These are phyloP conservation scores for Fusarium pilosicola DNA, from an alignment of 2,329 filamentous ascomycete species.

Conservation along the genomic window DNA sequence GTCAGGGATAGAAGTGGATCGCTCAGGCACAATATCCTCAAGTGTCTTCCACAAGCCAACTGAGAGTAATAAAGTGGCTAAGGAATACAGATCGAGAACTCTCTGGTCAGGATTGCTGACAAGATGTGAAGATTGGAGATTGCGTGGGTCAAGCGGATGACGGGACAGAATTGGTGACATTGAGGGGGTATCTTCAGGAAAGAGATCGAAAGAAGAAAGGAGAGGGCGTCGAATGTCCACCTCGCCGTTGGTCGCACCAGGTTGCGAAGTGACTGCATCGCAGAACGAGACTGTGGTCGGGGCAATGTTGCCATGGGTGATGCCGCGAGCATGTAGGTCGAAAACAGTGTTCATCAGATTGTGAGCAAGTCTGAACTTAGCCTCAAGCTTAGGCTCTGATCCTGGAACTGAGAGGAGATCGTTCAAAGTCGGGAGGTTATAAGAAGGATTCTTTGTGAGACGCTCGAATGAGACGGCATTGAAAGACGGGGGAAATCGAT, in stretches of 20 bases:
- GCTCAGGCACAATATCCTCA: constrained; percentile 59
- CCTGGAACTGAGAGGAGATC: constrained; percentile 63
- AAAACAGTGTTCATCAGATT: constrained; percentile 79
- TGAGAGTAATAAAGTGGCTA: constrained; percentile 78
- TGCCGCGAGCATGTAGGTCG: constrained; percentile 74
- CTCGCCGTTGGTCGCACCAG: constrained; percentile 55
- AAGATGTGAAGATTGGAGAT: constrained; percentile 59
- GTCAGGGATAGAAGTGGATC: constrained; percentile 64
- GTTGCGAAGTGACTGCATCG: constrained; percentile 55
- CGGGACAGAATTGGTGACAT: constrained; percentile 52
- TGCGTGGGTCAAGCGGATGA: constrained; percentile 72
- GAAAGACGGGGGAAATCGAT: constrained; percentile 75
- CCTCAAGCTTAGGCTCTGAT: constrained; percentile 75
- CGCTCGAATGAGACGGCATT: constrained; percentile 65
- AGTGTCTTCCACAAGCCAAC: constrained; percentile 80
- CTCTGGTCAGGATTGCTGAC: constrained; percentile 63
- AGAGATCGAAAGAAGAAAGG: constrained; percentile 79
- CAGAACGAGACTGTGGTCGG: constrained; percentile 76
- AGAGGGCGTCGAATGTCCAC: constrained; percentile 75
- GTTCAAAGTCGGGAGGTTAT: constrained; percentile 63
- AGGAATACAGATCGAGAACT: constrained; percentile 75
- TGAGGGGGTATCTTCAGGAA: constrained; percentile 52
- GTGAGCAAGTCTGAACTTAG: constrained; percentile 78
- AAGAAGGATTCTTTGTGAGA: constrained; percentile 59
- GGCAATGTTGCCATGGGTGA: constrained; percentile 76